These are phyloP conservation scores for Annulohypoxylon stygium DNA, from an alignment of 495 filamentous ascomycete species.

Conservation along the genomic window DNA sequence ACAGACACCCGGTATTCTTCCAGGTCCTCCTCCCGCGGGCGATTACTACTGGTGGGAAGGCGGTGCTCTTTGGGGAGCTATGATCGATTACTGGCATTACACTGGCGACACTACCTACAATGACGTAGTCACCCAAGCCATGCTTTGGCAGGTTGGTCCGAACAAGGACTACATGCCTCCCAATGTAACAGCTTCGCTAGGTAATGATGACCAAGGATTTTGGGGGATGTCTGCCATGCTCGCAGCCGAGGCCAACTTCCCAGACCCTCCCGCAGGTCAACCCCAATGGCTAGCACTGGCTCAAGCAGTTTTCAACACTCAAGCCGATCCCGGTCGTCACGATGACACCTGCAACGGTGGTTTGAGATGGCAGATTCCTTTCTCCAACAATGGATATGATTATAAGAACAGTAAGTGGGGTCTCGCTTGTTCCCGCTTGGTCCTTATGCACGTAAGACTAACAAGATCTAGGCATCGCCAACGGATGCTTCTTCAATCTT, in stretches of 20 bases:
- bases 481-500: conserved; percentile 86
- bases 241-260: conserved; percentile 79
- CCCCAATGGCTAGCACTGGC: conserved; percentile 81
- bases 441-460: conserved; percentile 16
- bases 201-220: conserved; percentile 88
- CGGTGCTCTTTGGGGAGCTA: conserved; percentile 64
- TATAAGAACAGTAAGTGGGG: conserved; percentile 83
- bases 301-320: conserved; percentile 81
- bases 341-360: conserved; percentile 75
- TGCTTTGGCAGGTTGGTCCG: conserved; percentile 73
- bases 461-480: conserved; percentile 66
- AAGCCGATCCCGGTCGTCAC: conserved; percentile 73
- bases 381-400: conserved; percentile 80
- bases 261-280: conserved; percentile 67
- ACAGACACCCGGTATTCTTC: conserved; percentile 74
- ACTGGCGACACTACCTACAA: conserved; percentile 77
- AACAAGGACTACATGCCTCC: conserved; percentile 73
- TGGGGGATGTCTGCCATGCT: conserved; percentile 85
- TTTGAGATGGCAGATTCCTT: conserved; percentile 83
- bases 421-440: background rate
- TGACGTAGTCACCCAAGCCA: conserved; percentile 66
- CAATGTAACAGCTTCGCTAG: conserved; percentile 79
- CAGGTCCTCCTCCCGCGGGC: conserved; percentile 64
- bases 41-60: conserved; percentile 72
- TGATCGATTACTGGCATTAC: conserved; percentile 79